Evolutionary conservation across 78 protist species (phyloP), one percentile per base, ranked within the genome.

Genomic region (Dictyostelium purpureum): DNA sequence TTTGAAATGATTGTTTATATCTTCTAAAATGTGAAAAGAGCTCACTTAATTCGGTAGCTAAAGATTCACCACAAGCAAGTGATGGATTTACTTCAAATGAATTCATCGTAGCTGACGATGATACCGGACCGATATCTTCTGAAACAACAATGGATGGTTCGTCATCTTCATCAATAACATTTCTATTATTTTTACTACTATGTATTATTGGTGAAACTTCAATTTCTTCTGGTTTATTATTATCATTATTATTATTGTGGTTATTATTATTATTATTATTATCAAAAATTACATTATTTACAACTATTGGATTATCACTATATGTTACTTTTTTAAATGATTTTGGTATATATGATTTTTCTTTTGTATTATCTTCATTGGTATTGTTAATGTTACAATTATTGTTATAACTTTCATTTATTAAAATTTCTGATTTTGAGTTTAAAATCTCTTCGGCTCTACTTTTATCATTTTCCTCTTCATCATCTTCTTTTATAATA

Each of bases 1-100:
- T 80, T 16, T 67, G 77, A 26, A 83, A 52, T 5, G 90, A 24
- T 26, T 63, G 37, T 42, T 83, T 83, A 63, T 83, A 71, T 42
- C 80, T 71, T 83, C 90, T 67, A 54, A 83, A 83, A 56, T 42
- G 65, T 26, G 90, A 73, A 65, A 83, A 83, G 26, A 83, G 37
- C 18, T 83, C 90, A 43, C 56, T 43, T 6, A 83, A 35, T 42
- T 83, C 90, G 1, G 56, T 28, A 37, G 66, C 80, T 9, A 83
- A 26, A 19, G 35, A 47, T 14, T 52, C 71, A 43, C 51, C 80
- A 24, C 45, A 67, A 16, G 45, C 51, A 21, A 67, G 45, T n/a
- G 76, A 38, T 40, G 76, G 45, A n/a, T 33, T 38, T 37, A 67
- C 31, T 37, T 33, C 76, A 38, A 38, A 67, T 16, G 76, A 67